Conservation (phyloP, 768 basidiomycete species). For the Psilocybe tampanensis region DNA sequence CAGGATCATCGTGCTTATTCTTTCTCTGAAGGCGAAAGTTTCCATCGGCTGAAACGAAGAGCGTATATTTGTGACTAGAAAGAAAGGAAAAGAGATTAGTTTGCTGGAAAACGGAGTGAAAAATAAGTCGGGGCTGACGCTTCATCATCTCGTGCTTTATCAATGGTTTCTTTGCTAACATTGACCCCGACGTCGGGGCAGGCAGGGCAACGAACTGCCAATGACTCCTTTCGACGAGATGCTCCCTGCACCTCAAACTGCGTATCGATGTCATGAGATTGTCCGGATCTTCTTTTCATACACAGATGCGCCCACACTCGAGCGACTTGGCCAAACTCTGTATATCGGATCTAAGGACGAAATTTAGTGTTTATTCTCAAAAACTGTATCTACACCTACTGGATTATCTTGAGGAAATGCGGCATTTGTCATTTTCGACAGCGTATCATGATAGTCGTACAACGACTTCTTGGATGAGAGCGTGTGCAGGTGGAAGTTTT, state of each 20-base stretch:
- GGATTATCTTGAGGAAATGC: constrained; percentile 24
- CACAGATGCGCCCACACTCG: constrained; percentile 26
- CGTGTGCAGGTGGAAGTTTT: constrained; percentile 32
- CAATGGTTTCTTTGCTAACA: too few species aligned
- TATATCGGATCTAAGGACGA: constrained; percentile 12
- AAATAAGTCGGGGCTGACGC: constrained; percentile 13
- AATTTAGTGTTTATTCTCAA: background rate
- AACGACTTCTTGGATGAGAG: constrained; percentile 31
- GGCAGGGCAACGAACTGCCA: too few species aligned
- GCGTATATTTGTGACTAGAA: constrained; percentile 26
- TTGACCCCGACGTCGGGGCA: too few species aligned
- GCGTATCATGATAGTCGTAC: constrained; percentile 29
- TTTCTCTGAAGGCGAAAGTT: constrained; percentile 28
- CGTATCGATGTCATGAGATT: too few species aligned
- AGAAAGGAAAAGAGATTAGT: background rate
- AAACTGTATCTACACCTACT: constrained; percentile 21
- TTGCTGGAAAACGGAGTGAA: too few species aligned
- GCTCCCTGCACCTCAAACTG: too few species aligned
- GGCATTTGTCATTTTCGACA: constrained; percentile 22
- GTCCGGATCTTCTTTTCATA: too few species aligned
- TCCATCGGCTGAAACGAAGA: constrained; percentile 29
- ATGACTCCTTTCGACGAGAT: too few species aligned
- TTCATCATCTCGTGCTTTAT: constrained; percentile 15
- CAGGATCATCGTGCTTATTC: constrained; percentile 27
- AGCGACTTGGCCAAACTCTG: constrained; percentile 19